phyloP scores from a whole-genome alignment of 306 rosid genomes.

The Canavalia ensiformis region DNA sequence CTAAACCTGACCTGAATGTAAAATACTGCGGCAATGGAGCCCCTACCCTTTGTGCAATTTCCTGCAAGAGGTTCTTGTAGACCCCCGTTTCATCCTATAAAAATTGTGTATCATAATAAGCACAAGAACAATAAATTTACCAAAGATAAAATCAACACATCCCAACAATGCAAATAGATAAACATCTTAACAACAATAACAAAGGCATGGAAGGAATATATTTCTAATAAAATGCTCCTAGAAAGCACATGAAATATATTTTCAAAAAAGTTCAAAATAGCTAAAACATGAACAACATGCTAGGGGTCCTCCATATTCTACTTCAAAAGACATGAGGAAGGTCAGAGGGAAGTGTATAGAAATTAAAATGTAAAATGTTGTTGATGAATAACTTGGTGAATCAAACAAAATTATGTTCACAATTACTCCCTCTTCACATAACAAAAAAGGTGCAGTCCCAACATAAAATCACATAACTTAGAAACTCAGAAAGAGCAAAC shows the following conservation, averaged over 20 bases:
- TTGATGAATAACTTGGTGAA: neutral
- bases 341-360: neutral
- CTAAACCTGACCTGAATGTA: conserved; percentile 94
- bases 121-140: conserved; percentile 19
- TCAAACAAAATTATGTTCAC: conserved; percentile 11
- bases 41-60: conserved; percentile 97
- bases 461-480: conserved; percentile 2
- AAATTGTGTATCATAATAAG: conserved; percentile 26
- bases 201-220: neutral
- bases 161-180: conserved; percentile 6
- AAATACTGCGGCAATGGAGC: conserved; percentile 97
- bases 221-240: conserved; percentile 9
- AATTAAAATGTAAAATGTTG: too few relatives aligned
- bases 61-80: conserved; percentile 97
- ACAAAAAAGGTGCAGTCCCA: conserved; percentile 7
- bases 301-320: neutral
- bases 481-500: conserved; percentile 21
- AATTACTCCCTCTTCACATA: neutral
- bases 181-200: neutral
- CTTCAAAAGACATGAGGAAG: neutral
- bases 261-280: neutral
- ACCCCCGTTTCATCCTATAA: conserved; percentile 97
- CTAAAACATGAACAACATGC: neutral
- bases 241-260: neutral
- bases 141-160: neutral